phyloP scores from a whole-genome alignment of 2,329 filamentous ascomycete genomes.

The Fusarium proliferatum region DNA sequence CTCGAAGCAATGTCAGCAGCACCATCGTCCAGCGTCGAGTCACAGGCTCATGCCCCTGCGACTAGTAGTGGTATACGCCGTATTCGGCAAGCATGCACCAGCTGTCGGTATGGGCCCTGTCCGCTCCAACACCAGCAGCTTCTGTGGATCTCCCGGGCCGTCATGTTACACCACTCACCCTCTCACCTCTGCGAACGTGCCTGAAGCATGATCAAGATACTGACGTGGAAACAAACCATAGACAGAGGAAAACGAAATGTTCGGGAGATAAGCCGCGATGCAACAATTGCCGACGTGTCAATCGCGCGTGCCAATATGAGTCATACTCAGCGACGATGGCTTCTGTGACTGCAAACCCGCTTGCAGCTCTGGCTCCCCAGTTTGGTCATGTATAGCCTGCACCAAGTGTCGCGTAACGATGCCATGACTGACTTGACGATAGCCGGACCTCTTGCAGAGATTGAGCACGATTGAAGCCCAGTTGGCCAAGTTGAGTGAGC shows the following conservation, averaged over 20 bases:
- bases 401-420: fast-evolving
- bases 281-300: neutral
- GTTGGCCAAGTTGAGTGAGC: neutral
- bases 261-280: neutral
- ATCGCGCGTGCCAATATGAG: neutral
- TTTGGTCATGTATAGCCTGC: neutral
- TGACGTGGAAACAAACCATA: neutral
- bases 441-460: neutral
- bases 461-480: neutral
- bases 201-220: neutral
- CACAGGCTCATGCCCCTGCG: neutral
- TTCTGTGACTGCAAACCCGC: neutral
- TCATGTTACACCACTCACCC: neutral
- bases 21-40: neutral
- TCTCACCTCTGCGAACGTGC: neutral
- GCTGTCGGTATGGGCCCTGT: neutral
- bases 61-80: neutral
- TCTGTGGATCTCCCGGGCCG: neutral
- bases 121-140: neutral
- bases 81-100: neutral
- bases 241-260: neutral
- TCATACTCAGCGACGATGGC: neutral
- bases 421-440: neutral
- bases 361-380: neutral
- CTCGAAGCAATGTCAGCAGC: neutral